phyloP scores from a whole-genome alignment of 23 red algal genomes.

The Gracilariopsis chorda region DNA sequence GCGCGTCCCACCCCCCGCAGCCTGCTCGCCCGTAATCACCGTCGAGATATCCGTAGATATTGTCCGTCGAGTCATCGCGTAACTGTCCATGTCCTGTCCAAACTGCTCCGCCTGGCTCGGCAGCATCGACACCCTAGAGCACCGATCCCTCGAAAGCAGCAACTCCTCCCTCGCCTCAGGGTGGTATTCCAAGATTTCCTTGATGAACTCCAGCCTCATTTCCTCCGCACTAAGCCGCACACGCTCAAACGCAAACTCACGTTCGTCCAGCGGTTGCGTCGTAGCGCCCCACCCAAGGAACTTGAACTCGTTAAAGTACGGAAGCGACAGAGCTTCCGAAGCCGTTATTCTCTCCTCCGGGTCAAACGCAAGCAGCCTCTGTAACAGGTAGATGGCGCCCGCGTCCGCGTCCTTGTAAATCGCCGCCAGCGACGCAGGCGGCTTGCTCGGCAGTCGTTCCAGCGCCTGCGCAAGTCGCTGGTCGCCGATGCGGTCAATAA shows the following conservation, averaged over 20 bases:
- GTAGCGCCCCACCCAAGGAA: slow-evolving; percentile 50
- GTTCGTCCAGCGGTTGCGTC: slow-evolving; percentile 68
- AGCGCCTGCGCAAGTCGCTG: slow-evolving; percentile 54
- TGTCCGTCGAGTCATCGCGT: slow-evolving; percentile 27
- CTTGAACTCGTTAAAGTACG: slow-evolving; percentile 87
- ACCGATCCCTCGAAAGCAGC: slow-evolving; percentile 24
- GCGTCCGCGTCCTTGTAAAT: slow-evolving; percentile 69
- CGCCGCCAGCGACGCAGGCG: slow-evolving; percentile 31
- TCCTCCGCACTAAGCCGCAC: slow-evolving; percentile 57
- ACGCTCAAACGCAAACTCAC: slow-evolving; percentile 95
- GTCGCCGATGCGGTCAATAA: slow-evolving; percentile 69
- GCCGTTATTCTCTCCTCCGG: slow-evolving; percentile 80
- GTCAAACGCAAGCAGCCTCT: slow-evolving; percentile 76
- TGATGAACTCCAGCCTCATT: slow-evolving; percentile 83
- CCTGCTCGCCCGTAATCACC: slow-evolving; percentile 21
- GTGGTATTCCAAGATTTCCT: slow-evolving; percentile 89
- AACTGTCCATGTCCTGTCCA: slow-evolving; percentile 53
- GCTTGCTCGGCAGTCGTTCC: slow-evolving; percentile 47
- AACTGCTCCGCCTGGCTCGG: slow-evolving; percentile 57
- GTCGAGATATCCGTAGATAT: slow-evolving; percentile 41
- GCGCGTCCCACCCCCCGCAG: not conserved
- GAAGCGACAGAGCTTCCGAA: slow-evolving; percentile 71
- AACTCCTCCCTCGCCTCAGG: slow-evolving; percentile 69
- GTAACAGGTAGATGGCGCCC: slow-evolving; percentile 70
- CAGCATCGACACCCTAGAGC: slow-evolving; percentile 12